Evolutionary conservation across 2,329 filamentous ascomycete species (phyloP).

Genomic region (Colletotrichum sp.): DNA sequence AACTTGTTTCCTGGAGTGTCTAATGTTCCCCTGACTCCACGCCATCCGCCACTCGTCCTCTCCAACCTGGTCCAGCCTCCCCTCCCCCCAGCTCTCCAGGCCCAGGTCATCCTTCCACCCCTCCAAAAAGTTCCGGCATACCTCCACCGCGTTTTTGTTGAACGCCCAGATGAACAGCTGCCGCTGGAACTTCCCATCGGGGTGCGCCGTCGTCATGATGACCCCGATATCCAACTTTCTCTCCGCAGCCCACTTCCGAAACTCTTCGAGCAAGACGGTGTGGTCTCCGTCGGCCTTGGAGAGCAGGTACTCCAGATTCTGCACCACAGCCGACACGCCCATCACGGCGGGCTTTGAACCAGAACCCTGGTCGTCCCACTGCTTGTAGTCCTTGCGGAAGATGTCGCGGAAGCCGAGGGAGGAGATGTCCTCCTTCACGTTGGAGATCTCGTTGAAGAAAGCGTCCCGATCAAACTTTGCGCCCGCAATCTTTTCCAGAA

Average conservation of each 20-base stretch:
- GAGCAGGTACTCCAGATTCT: conserved; percentile 65
- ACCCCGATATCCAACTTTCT: conserved; percentile 64
- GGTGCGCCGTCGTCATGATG: conserved; percentile 72
- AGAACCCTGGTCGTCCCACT: conserved; percentile 66
- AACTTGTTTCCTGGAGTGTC: conserved; percentile 71
- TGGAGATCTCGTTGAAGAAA: conserved; percentile 65
- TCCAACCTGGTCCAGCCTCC: conserved; percentile 45
- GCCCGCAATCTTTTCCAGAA: conserved; percentile 53
- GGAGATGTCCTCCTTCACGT: conserved; percentile 72
- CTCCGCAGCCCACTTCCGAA: conserved; percentile 61
- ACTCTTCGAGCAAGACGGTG: conserved; percentile 48
- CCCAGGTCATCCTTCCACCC: conserved; percentile 53
- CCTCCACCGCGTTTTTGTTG: conserved; percentile 50
- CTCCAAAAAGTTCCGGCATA: conserved; percentile 59
- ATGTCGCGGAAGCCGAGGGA: conserved; percentile 67
- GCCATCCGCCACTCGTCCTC: conserved; percentile 56
- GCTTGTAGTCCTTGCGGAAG: conserved; percentile 84
- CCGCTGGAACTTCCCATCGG: conserved; percentile 61
- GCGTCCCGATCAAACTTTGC: conserved; percentile 52
- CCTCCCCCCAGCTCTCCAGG: conserved; percentile 59
- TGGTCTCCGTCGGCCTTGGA: conserved; percentile 50
- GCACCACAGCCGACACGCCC: conserved; percentile 69
- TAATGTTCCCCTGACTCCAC: conserved; percentile 70
- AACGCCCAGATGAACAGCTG: conserved; percentile 73
- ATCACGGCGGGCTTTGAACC: conserved; percentile 40